Evolutionary conservation across 768 basidiomycete species (phyloP), one percentile per base, ranked within the genome.

Genomic region (Kwoniella dejecticola): DNA sequence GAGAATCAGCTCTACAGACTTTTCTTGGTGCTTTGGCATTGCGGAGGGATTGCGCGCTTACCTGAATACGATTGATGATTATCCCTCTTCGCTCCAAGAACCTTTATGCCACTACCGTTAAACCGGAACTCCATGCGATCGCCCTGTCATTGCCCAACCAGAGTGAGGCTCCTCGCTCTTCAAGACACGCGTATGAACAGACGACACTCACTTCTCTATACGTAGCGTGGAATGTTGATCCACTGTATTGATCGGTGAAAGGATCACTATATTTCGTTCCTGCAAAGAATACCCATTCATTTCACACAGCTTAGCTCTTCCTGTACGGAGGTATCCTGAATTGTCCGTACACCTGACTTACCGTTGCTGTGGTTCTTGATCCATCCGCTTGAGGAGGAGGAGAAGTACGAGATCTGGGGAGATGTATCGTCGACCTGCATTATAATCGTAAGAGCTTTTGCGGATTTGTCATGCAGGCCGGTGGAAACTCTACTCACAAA

Each of bases 71-170:
- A 41, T 4, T 62, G 67, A 48, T 71, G 70, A 58, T 71, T 68
- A 17, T 12, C 13, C 27, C 67, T 53, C n/a, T 62, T 67, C 0
- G 62, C 52, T 2, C 70, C 70, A 31, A 48, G 67, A 2, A 67
- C 48, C 21, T 61, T 61, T 11, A 72, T 52, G 27, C 52, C 62
- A 17, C 65, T 59, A 19, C 70, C 70, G 30, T 69, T 69, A 63
- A 69, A 72, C 8, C 41, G 55, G 21, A 72, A 42, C 3, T 49
- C 41, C 49, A 68, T 61, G 13, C 23, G 45, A 46, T 69, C 68
- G 23, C 67, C 70, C 69, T 70, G 40, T n/a, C n/a, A 33, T 33
- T 45, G 12, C n/a, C 23, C n/a, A 19, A 29, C 8, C n/a, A 17
- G 24, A 47, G 30, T n/a, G 53, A 24, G n/a, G 19, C 10, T 2